Conservation (phyloP, 306 rosid species). For the Alnus glutinosa region DNA sequence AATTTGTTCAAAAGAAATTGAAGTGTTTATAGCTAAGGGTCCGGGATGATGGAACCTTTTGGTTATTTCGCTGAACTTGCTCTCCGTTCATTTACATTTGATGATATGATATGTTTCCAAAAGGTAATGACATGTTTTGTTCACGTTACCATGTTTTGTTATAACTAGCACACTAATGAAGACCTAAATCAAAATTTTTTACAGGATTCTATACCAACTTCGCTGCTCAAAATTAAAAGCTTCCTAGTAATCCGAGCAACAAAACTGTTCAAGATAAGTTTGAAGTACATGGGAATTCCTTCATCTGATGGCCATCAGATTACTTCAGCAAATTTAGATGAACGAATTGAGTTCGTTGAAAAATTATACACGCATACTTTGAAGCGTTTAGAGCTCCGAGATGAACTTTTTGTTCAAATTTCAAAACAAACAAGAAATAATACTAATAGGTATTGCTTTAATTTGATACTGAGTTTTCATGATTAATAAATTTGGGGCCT, state of each 20-base stretch:
- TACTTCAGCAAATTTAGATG: constrained; percentile 68
- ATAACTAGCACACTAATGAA: background rate
- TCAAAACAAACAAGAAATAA: no score
- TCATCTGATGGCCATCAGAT: constrained; percentile 70
- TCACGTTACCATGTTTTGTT: constrained; percentile 4
- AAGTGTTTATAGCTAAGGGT: background rate
- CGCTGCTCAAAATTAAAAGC: constrained; percentile 73
- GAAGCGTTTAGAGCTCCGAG: constrained; percentile 90
- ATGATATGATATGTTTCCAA: constrained; percentile 95
- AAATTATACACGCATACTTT: constrained; percentile 87
- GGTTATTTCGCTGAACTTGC: background rate
- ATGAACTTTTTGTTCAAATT: constrained; percentile 88
- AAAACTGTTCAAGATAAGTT: constrained; percentile 75
- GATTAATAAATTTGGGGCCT: no score
- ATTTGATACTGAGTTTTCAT: no score
- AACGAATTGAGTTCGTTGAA: constrained; percentile 74
- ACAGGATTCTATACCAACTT: constrained; percentile 90
- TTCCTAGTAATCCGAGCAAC: constrained; percentile 84
- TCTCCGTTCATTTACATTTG: constrained; percentile 57
- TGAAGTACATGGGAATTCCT: constrained; percentile 93
- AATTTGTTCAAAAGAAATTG: no score
- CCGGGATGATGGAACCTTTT: background rate
- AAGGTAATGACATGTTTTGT: constrained; percentile 52
- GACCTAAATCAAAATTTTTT: constrained; percentile 22
- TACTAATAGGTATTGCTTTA: no score